A percentile compares a stretch with the other conserved stretches of the same genome.
Conservation (phyloP, 345 rosid genomes). For the Boechera stricta region DNA sequence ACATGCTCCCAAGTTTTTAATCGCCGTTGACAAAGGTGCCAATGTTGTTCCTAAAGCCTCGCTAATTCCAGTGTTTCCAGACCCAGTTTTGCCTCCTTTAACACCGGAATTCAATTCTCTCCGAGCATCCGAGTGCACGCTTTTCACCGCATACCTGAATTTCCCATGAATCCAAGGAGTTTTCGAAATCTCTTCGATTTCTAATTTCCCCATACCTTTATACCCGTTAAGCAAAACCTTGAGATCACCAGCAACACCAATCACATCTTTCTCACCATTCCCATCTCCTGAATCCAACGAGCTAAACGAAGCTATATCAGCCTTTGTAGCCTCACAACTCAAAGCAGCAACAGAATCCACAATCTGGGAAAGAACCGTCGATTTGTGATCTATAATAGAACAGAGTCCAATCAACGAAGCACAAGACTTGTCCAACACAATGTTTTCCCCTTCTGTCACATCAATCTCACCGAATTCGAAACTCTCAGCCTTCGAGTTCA, state of each 20-base stretch:
- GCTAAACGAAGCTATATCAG: conserved; percentile 56
- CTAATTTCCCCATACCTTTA: conserved; percentile 55
- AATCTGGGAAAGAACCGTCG: conserved; percentile 55
- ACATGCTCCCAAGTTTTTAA: conserved; percentile 58
- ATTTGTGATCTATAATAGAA: conserved; percentile 62
- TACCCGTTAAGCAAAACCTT: conserved; percentile 77
- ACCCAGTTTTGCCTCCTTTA: conserved; percentile 46
- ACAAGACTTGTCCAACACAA: conserved; percentile 48
- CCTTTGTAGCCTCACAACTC: conserved; percentile 73
- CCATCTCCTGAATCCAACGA: conserved; percentile 70
- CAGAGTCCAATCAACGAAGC: conserved; percentile 59
- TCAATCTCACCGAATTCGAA: conserved; percentile 36
- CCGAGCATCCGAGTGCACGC: conserved; percentile 59
- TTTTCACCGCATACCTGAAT: conserved; percentile 63
- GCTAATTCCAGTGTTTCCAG: conserved; percentile 37
- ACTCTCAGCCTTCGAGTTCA: conserved; percentile 44
- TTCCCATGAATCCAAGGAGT: conserved; percentile 64
- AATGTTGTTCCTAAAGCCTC: conserved; percentile 47
- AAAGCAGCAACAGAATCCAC: conserved; percentile 69
- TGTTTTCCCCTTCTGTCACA: conserved; percentile 55
- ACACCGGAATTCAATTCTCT: conserved; percentile 58
- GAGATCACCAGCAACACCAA: conserved; percentile 72
- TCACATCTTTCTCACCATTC: conserved; percentile 62
- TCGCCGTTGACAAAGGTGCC: conserved; percentile 49
- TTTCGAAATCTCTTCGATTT: conserved; percentile 50